A percentile compares a stretch with the other conserved stretches of the same genome.
phyloP scores from a whole-genome alignment of 495 filamentous ascomycete species.

The Aspergillus affinis region DNA sequence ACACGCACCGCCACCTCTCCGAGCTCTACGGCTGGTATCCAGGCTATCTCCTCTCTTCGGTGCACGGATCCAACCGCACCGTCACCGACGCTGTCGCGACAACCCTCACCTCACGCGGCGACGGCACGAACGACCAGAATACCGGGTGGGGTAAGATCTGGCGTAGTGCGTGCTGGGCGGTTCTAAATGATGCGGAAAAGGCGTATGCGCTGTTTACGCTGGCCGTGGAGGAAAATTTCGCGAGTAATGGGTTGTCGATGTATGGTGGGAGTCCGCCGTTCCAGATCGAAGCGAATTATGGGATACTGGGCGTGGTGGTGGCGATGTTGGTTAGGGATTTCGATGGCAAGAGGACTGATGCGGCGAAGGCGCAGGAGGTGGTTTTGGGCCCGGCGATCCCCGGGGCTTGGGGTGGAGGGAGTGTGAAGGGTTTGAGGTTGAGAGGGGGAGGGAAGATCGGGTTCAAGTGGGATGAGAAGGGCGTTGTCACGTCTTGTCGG shows the following conservation, averaged over 20 bases:
- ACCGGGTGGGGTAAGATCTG: constrained; percentile 58
- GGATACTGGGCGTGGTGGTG: constrained; percentile 43
- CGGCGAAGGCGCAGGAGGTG: constrained; percentile 20
- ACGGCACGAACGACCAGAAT: constrained; percentile 43
- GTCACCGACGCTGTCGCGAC: constrained; percentile 37
- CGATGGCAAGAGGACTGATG: constrained; percentile 23
- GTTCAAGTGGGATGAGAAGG: constrained; percentile 41
- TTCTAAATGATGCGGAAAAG: constrained; percentile 44
- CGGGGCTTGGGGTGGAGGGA: constrained; percentile 34
- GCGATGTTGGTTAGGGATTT: constrained; percentile 46
- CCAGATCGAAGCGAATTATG: constrained; percentile 60
- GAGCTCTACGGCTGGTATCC: constrained; percentile 54
- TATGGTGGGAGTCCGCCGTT: constrained; percentile 45
- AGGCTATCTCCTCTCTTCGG: constrained; percentile 34
- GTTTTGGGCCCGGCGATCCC: constrained; percentile 47
- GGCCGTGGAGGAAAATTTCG: constrained; percentile 46
- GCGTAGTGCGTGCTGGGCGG: constrained; percentile 53
- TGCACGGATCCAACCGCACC: constrained; percentile 10
- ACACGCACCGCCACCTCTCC: constrained; percentile 54
- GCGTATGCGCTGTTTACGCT: constrained; percentile 46
- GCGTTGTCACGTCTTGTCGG: constrained; percentile 12
- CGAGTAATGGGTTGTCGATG: constrained; percentile 45
- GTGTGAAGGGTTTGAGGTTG: constrained; percentile 36
- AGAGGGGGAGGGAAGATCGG: constrained; percentile 39
- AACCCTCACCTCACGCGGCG: constrained; percentile 38